phyloP scores from a whole-genome alignment of 2,329 filamentous ascomycete genomes.

The Microdochium bolleyi region DNA sequence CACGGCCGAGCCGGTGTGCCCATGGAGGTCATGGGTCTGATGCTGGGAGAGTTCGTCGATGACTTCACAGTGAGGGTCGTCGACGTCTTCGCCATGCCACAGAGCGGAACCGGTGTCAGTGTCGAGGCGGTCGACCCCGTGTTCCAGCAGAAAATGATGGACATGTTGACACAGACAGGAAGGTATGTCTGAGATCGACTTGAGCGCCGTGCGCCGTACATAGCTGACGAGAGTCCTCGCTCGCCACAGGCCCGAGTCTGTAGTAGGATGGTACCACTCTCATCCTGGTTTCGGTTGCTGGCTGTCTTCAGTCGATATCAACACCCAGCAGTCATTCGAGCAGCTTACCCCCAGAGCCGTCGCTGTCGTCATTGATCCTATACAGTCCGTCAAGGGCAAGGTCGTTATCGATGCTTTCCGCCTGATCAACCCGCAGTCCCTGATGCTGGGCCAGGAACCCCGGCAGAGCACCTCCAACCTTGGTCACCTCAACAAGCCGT shows the following conservation, averaged over 20 bases:
- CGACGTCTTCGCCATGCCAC: constrained; percentile 98
- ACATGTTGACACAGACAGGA: constrained; percentile 96
- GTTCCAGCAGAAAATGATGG: constrained; percentile 99
- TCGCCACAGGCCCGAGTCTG: constrained; percentile 71
- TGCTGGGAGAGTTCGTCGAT: constrained; percentile 97
- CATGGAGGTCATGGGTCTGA: constrained; percentile 99
- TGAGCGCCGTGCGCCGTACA: constrained; percentile 3
- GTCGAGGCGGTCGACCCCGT: constrained; percentile 98
- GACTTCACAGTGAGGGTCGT: constrained; percentile 98
- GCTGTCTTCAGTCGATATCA: constrained; percentile 98
- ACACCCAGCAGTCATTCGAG: constrained; percentile 99
- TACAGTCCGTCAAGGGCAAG: constrained; percentile 99
- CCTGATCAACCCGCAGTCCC: constrained; percentile 92
- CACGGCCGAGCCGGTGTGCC: constrained; percentile 96
- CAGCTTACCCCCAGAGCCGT: constrained; percentile 95
- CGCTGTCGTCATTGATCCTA: constrained; percentile 95
- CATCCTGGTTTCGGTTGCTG: constrained; percentile 99
- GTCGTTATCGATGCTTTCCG: constrained; percentile 99
- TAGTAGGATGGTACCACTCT: constrained; percentile 99
- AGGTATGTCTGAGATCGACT: constrained; percentile 47
- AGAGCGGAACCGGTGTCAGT: constrained; percentile 95
- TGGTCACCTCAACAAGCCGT: constrained; percentile 97
- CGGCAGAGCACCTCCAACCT: constrained; percentile 96
- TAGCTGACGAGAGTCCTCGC: not conserved
- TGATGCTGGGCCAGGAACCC: constrained; percentile 97